These are phyloP conservation scores for Cladosporium sp. DNA, from an alignment of 2,329 filamentous ascomycete species.

Conservation along the genomic window DNA sequence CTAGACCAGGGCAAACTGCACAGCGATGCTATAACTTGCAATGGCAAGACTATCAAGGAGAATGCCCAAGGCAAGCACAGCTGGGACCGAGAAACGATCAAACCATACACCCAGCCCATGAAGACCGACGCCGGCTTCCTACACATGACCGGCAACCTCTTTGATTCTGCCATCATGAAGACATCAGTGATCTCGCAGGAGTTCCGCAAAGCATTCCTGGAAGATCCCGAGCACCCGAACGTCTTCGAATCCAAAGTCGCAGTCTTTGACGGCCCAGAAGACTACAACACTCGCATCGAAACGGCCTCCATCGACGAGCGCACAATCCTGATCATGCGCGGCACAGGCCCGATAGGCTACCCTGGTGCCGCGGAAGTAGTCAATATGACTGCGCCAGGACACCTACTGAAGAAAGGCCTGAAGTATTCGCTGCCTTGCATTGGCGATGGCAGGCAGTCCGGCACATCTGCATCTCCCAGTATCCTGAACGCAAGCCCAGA, in stretches of 20 bases:
- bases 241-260: constrained; percentile 34
- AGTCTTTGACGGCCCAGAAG: constrained; percentile 36
- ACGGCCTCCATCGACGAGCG: constrained; percentile 32
- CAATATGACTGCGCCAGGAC: constrained; percentile 36
- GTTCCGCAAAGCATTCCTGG: constrained; percentile 32
- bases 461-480: constrained; percentile 56
- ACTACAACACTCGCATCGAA: constrained; percentile 33
- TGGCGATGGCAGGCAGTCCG: constrained; percentile 57
- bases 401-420: constrained; percentile 32
- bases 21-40: constrained; percentile 46
- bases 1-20: constrained; percentile 51
- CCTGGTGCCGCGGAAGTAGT: constrained; percentile 35
- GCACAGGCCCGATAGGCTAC: constrained; percentile 33
- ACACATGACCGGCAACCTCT: constrained; percentile 33
- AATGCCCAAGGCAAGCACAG: constrained; percentile 48
- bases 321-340: constrained; percentile 35
- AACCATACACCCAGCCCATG: constrained; percentile 47
- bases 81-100: constrained; percentile 54
- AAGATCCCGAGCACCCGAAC: constrained; percentile 28
- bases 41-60: constrained; percentile 47
- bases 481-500: constrained; percentile 59
- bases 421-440: constrained; percentile 51
- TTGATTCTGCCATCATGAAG: constrained; percentile 37
- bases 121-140: constrained; percentile 53
- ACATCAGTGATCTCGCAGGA: constrained; percentile 32